Conservation (phyloP, 1,284 basidiomycete species). For the Fomitopsis betulina region DNA sequence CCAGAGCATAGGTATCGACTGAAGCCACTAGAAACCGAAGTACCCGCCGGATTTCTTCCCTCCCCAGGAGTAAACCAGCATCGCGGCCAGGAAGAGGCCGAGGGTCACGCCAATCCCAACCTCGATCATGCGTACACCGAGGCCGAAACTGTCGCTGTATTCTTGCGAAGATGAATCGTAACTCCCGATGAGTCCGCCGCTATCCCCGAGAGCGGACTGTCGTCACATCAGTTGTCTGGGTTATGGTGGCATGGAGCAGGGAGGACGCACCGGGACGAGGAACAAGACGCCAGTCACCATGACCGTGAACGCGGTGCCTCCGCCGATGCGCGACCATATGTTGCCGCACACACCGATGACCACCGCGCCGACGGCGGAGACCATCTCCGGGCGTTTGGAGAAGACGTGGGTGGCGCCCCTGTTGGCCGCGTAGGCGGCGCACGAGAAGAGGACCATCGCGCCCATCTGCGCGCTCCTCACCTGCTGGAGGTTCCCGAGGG, state of each 20-base stretch:
- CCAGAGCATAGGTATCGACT: not conserved
- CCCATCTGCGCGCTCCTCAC: slow-evolving; percentile 64
- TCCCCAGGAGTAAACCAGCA: slow-evolving; percentile 75
- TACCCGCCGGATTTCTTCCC: slow-evolving; percentile 67
- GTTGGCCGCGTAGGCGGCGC: slow-evolving; percentile 71
- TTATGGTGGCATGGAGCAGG: not conserved
- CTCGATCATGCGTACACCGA: slow-evolving; percentile 76
- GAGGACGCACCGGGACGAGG: slow-evolving; percentile 63
- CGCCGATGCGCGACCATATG: slow-evolving; percentile 70
- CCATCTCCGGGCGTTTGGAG: slow-evolving; percentile 45
- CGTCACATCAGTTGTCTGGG: not conserved
- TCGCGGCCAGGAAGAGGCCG: slow-evolving; percentile 77
- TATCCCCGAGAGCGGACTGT: slow-evolving; percentile 81
- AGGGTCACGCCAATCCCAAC: slow-evolving; percentile 86
- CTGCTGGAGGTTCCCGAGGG: slow-evolving; percentile 75
- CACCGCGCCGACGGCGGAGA: slow-evolving; percentile 77
- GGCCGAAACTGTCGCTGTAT: slow-evolving; percentile 63
- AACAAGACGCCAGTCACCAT: slow-evolving; percentile 89
- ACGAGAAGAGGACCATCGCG: slow-evolving; percentile 79
- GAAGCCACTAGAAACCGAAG: slow-evolving; percentile 60
- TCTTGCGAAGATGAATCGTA: slow-evolving; percentile 61
- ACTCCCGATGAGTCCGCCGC: slow-evolving; percentile 74
- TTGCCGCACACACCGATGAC: slow-evolving; percentile 81
- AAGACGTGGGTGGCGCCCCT: slow-evolving; percentile 33
- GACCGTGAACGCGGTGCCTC: slow-evolving; percentile 81